Base-by-base conservation (phyloP, 2,329 filamentous ascomycete species). In the Helicocarpus griseus region DNA sequence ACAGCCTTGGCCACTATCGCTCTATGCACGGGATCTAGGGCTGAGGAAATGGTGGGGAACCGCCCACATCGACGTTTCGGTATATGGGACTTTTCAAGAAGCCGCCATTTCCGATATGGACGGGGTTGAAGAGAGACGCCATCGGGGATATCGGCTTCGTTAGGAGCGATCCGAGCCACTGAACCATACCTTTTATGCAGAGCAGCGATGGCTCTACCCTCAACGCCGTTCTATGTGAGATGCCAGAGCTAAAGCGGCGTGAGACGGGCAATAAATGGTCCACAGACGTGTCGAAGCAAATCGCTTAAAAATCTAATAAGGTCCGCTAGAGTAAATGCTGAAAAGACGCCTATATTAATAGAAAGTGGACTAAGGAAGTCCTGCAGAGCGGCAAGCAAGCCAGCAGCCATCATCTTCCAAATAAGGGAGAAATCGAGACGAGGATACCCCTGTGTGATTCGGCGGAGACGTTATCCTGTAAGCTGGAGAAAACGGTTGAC, bases 1-100 rank as follows among this genome's bases (percentile, higher is more conserved):
- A 80, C 75, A 26, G 73, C 72, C 57, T 78, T 79, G 17, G 74
- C 76, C 41, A 77, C 63, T 2, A 60, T 56, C 5, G 67, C 69
- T n/a, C 77, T 26, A 11, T 44, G 40, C 40, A 44, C 40, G n/a
- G 40, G 22, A 13, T 44, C 40, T 22, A 44, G 5, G 2, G 14
- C n/a, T 14, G 40, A 44, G 22, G 24, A 44, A 44, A 44, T 44
- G 7, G 40, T 44, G 5, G 3, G 3, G 40, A 44, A 44, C 40
- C 40, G 13, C 24, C 40, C 5, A 44, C 13, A n/a, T 44, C 40
- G 22, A 21, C 21, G 40, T 44, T 44, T 14, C 5, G 17, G 40
- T 44, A 44, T 8, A 29, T 21, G 40, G 40, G 40, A 13, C 13
- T 44, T 11, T 44, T 44, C 2, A 28, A 17, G 22, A 26, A 29